phyloP scores from a whole-genome alignment of 1,139 yeast species.

The Arxiozyma bovina region DNA sequence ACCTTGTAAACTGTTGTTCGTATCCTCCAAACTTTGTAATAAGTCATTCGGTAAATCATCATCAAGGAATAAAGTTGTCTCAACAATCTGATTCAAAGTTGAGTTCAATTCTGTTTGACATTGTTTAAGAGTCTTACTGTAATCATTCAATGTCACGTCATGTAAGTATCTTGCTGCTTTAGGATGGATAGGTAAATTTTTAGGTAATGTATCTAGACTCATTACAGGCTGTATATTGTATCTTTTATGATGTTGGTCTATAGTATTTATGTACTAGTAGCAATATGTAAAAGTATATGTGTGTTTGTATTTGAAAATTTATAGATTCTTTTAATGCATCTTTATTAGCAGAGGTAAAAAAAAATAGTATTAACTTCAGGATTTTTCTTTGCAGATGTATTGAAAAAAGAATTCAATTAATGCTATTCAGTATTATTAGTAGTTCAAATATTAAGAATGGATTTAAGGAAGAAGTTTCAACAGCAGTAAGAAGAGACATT shows the following conservation, averaged over 20 bases:
- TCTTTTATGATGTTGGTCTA: neutral
- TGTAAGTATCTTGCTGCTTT: slow-evolving; percentile 12
- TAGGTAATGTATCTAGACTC: slow-evolving; percentile 7
- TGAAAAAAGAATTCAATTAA: too few species aligned
- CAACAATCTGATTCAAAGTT: slow-evolving; percentile 13
- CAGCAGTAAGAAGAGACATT: neutral
- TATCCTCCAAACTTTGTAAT: slow-evolving; percentile 4
- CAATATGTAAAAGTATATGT: too few species aligned
- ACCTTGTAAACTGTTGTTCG: slow-evolving; percentile 1
- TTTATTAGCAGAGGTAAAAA: neutral
- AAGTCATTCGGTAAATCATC: slow-evolving; percentile 3
- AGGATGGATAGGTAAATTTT: slow-evolving; percentile 17
- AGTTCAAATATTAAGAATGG: too few species aligned
- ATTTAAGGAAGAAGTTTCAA: neutral
- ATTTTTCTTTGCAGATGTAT: neutral
- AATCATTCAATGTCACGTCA: slow-evolving; percentile 10
- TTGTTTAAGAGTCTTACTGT: slow-evolving; percentile 4
- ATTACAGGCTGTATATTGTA: neutral
- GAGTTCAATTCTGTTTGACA: slow-evolving; percentile 14
- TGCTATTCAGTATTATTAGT: neutral
- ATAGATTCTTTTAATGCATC: neutral
- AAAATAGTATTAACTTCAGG: neutral
- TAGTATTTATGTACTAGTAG: neutral
- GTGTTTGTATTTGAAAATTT: neutral
- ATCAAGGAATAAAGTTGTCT: slow-evolving; percentile 3